phyloP scores from a whole-genome alignment of 2,329 filamentous ascomycete species.

The Colletotrichum sp. region DNA sequence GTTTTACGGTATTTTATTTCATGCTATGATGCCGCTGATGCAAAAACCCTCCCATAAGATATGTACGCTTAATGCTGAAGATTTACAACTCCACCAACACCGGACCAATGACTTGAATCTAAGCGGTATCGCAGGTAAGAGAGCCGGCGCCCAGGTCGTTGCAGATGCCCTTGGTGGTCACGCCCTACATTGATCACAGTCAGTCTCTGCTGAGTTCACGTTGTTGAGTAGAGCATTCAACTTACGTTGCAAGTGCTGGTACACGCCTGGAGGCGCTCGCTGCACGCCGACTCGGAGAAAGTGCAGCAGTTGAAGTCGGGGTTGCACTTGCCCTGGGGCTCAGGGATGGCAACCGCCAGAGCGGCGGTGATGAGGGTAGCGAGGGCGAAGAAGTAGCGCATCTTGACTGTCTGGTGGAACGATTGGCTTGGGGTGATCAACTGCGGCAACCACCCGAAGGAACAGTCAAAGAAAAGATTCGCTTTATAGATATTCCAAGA shows the following conservation, averaged over 20 bases:
- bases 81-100: not conserved
- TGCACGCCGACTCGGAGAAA: not conserved
- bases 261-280: not conserved
- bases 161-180: not conserved
- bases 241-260: not conserved
- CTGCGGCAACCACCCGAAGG: accelerated
- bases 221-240: not conserved
- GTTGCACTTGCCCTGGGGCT: not conserved
- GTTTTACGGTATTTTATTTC: not conserved
- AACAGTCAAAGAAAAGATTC: not conserved
- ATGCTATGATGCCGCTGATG: not conserved
- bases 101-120: not conserved
- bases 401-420: not conserved
- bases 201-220: not conserved
- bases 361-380: not conserved
- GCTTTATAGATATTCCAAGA: not conserved
- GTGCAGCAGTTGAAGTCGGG: not conserved
- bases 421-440: not conserved
- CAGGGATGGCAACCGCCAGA: not conserved
- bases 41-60: not conserved
- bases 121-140: not conserved
- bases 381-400: not conserved
- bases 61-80: not conserved
- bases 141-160: not conserved
- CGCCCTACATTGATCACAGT: not conserved